These are phyloP conservation scores for Alternaria viburni DNA, from an alignment of 2,329 filamentous ascomycete species.

Conservation along the genomic window DNA sequence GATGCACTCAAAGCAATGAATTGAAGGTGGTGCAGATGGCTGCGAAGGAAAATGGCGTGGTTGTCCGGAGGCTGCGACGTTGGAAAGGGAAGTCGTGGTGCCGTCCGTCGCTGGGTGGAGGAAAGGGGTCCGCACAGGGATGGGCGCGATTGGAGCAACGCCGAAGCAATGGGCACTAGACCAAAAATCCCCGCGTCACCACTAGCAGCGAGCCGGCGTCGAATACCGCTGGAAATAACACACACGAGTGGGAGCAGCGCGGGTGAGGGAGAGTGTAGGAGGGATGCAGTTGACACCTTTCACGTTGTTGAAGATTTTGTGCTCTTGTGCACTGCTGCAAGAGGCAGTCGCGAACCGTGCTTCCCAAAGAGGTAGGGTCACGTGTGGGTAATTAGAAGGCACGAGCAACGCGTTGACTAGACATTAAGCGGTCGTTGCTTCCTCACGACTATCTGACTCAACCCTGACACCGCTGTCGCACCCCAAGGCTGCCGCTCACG, in stretches of 20 bases:
- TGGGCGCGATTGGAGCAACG: conserved; percentile 43
- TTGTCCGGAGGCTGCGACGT: conserved; percentile 39
- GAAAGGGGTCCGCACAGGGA: conserved; percentile 47
- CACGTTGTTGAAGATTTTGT: conserved; percentile 18
- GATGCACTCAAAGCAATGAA: conserved; percentile 44
- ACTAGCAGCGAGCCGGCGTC: conserved; percentile 11
- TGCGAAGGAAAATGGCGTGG: conserved; percentile 37
- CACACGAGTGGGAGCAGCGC: conserved; percentile 1
- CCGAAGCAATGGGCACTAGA: conserved; percentile 42
- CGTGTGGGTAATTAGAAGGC: conserved; percentile 29
- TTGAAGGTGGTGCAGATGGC: conserved; percentile 25
- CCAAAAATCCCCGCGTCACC: conserved; percentile 39
- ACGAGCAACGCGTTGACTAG: conserved; percentile 9
- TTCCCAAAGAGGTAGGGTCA: conserved; percentile 35
- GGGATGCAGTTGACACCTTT: conserved; percentile 34
- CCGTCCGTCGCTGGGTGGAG: conserved; percentile 37
- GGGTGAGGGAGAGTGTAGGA: neutral
- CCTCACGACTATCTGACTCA: neutral
- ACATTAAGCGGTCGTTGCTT: conserved; percentile 2
- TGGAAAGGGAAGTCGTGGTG: conserved; percentile 45
- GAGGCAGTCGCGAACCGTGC: conserved; percentile 32
- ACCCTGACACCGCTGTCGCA: neutral
- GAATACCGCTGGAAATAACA: conserved; percentile 6
- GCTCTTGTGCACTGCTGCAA: conserved; percentile 16
- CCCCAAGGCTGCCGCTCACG: neutral